phyloP scores from a whole-genome alignment of 768 basidiomycete species.

The Astraeus odoratus region DNA sequence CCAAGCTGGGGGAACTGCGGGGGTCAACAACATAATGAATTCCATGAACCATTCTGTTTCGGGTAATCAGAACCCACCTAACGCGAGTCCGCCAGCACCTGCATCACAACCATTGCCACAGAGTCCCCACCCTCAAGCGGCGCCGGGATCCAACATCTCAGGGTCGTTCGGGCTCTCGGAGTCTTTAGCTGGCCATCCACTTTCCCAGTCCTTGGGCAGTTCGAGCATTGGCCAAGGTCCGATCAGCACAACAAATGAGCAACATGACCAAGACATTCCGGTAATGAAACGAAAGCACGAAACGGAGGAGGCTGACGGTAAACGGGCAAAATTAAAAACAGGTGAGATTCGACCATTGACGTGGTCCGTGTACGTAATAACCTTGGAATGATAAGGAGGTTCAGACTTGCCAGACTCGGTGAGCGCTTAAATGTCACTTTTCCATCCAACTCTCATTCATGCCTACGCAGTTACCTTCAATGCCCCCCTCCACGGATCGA shows the following conservation, averaged over 20 bases:
- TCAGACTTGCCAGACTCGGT: constrained; percentile 47
- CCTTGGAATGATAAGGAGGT: constrained; percentile 22
- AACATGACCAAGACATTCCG: constrained; percentile 54
- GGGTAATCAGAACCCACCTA: constrained; percentile 13
- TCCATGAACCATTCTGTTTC: constrained; percentile 19
- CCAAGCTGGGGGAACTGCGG: constrained; percentile 13
- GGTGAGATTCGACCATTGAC: constrained; percentile 39
- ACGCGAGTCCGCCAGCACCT: constrained; percentile 18
- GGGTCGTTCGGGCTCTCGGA: constrained; percentile 22
- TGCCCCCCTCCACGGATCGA: constrained; percentile 14
- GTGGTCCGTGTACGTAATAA: constrained; percentile 21
- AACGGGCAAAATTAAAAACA: constrained; percentile 67
- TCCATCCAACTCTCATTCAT: constrained; percentile 10
- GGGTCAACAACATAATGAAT: constrained; percentile 17
- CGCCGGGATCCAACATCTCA: constrained; percentile 15
- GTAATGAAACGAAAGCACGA: constrained; percentile 69
- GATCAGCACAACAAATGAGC: constrained; percentile 12
- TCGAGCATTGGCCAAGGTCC: constrained; percentile 8
- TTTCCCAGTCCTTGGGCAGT: constrained; percentile 9
- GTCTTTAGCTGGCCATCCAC: constrained; percentile 16
- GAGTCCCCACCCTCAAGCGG: constrained; percentile 23
- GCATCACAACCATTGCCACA: constrained; percentile 24
- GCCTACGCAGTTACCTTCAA: constrained; percentile 12
- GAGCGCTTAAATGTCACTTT: constrained; percentile 21
- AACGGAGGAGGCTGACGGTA: constrained; percentile 56